A percentile compares a stretch with the other conserved stretches of the same genome.
phyloP scores from a whole-genome alignment of 2,329 filamentous ascomycete genomes.

The Talaromyces sp. region DNA sequence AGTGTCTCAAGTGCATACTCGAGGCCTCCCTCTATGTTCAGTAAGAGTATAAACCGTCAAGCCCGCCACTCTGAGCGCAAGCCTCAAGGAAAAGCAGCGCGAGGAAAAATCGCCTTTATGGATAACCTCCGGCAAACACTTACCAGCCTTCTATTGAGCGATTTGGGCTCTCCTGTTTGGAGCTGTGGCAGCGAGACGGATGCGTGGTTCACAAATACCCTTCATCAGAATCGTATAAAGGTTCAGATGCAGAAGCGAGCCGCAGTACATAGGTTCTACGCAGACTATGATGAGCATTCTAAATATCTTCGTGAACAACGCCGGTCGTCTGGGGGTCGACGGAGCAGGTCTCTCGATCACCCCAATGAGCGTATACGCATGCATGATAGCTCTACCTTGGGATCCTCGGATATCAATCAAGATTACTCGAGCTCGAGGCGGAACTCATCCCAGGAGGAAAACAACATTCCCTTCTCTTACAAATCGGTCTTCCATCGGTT shows the following conservation, averaged over 20 bases:
- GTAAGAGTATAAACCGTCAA: conserved; percentile 37
- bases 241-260: conserved; percentile 44
- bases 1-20: conserved; percentile 61
- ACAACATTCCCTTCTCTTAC: conserved; percentile 68
- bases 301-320: conserved; percentile 28
- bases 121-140: conserved; percentile 75
- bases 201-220: conserved; percentile 68
- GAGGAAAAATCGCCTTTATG: conserved; percentile 71
- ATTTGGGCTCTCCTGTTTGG: conserved; percentile 84
- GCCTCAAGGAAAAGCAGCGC: conserved; percentile 54
- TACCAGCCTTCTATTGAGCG: conserved; percentile 82
- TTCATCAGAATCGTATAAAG: conserved; percentile 53
- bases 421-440: neutral
- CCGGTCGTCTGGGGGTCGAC: conserved; percentile 26
- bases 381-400: neutral
- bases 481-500: conserved; percentile 77
- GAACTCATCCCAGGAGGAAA: conserved; percentile 14
- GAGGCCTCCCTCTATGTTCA: conserved; percentile 46
- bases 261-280: conserved; percentile 42
- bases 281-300: conserved; percentile 38
- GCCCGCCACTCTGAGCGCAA: conserved; percentile 40
- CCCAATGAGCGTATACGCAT: conserved; percentile 14
- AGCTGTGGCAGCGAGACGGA: conserved; percentile 92
- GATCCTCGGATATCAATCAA: conserved; percentile 26
- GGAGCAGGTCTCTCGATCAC: conserved; percentile 40